Conservation (phyloP, 768 basidiomycete species). For the Russula compacta region DNA sequence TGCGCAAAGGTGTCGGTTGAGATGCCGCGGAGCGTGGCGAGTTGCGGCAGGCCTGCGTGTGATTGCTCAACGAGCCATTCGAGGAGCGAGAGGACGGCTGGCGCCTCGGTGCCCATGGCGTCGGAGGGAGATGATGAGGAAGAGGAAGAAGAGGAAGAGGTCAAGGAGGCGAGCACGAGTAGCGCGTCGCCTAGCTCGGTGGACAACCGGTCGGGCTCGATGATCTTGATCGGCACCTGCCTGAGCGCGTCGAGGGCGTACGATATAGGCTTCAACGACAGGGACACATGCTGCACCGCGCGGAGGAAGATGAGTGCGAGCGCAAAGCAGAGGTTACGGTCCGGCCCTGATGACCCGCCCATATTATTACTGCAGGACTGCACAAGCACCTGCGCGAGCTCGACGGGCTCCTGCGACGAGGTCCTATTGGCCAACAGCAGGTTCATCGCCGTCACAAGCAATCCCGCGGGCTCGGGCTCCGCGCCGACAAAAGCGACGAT, state of each 20-base stretch:
- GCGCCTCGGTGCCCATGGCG: slow-evolving; percentile 23
- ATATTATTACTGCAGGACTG: slow-evolving; percentile 7
- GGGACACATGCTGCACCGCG: slow-evolving; percentile 21
- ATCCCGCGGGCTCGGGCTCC: slow-evolving; percentile 34
- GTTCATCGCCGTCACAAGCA: slow-evolving; percentile 36
- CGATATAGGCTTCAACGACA: neutral
- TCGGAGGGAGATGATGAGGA: slow-evolving; percentile 16
- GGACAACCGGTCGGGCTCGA: slow-evolving; percentile 20
- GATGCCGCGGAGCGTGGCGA: slow-evolving; percentile 42
- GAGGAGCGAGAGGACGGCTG: slow-evolving; percentile 36
- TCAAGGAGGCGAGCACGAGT: slow-evolving; percentile 22
- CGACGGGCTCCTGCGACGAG: slow-evolving; percentile 36
- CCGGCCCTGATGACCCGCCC: slow-evolving; percentile 21
- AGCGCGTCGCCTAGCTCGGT: slow-evolving; percentile 33
- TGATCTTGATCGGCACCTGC: slow-evolving; percentile 9
- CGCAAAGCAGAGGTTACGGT: slow-evolving; percentile 24
- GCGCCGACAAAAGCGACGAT: slow-evolving; percentile 33
- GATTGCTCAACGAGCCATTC: slow-evolving; percentile 39
- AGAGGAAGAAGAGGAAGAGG: slow-evolving; percentile 17
- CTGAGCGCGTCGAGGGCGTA: slow-evolving; percentile 12
- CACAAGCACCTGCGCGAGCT: slow-evolving; percentile 31
- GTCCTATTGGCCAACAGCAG: slow-evolving; percentile 40
- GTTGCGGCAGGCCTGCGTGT: slow-evolving; percentile 34
- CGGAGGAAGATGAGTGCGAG: slow-evolving; percentile 23
- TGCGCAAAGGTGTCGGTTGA: slow-evolving; percentile 37